These are phyloP conservation scores for Pyrenochaeta sp. DNA, from an alignment of 2,329 filamentous ascomycete species.

Conservation along the genomic window DNA sequence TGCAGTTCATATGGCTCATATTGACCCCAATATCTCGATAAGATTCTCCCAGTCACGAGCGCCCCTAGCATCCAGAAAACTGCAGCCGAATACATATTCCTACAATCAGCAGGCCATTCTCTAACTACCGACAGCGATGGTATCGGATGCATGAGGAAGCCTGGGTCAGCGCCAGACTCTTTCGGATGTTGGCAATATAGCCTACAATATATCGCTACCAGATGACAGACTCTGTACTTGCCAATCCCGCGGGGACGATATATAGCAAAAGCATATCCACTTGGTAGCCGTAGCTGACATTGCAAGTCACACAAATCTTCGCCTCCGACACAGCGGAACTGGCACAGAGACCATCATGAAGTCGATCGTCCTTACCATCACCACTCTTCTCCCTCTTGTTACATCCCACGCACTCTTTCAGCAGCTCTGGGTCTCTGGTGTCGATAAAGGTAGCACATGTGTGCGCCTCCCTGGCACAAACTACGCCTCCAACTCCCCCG, in stretches of 20 bases:
- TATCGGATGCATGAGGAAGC: not conserved
- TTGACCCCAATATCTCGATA: slow-evolving; percentile 4
- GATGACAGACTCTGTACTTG: too few relatives aligned
- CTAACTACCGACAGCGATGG: slow-evolving; percentile 9
- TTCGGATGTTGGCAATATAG: not conserved
- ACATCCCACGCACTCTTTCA: slow-evolving; percentile 59
- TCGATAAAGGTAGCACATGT: slow-evolving; percentile 40
- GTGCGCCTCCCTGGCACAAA: slow-evolving; percentile 23
- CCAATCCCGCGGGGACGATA: too few relatives aligned
- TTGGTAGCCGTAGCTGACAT: too few relatives aligned
- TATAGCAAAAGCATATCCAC: too few relatives aligned
- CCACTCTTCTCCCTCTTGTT: slow-evolving; percentile 20
- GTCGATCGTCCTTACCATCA: slow-evolving; percentile 20
- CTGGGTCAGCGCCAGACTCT: not conserved
- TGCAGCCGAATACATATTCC: slow-evolving; percentile 1
- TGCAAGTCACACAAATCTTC: too few relatives aligned
- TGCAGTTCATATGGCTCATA: slow-evolving; percentile 1
- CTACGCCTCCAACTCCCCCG: slow-evolving; percentile 42
- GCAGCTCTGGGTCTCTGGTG: slow-evolving; percentile 56
- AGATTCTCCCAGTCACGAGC: slow-evolving; percentile 2
- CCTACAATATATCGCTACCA: too few relatives aligned
- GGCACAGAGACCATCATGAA: slow-evolving; percentile 17
- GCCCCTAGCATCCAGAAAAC: not conserved
- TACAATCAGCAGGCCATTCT: slow-evolving; percentile 4
- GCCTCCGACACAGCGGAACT: too few relatives aligned